Evolutionary conservation across 352 stramenopile genomes (phyloP).

Genomic region (Phytophthora foliorum): DNA sequence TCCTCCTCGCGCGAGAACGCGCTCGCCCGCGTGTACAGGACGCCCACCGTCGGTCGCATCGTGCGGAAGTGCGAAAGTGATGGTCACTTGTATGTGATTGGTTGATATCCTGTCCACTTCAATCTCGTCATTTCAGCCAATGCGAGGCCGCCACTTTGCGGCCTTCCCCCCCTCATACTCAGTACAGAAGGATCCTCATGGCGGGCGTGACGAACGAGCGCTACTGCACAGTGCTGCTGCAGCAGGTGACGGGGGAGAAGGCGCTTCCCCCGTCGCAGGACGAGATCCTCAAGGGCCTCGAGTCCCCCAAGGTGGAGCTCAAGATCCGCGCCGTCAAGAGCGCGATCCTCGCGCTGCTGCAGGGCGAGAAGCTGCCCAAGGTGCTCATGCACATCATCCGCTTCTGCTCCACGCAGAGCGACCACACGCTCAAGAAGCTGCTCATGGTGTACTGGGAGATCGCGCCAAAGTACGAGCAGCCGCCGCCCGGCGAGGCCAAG

Average conservation of each 20-base stretch:
- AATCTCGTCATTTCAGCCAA: conserved; percentile 37
- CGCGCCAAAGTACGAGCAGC: conserved; percentile 97
- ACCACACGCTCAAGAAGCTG: conserved; percentile 99
- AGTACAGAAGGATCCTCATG: conserved; percentile 45
- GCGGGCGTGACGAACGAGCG: conserved; percentile 86
- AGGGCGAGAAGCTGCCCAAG: conserved; percentile 98
- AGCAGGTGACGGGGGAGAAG: conserved; percentile 72
- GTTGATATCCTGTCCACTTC: conserved; percentile 16
- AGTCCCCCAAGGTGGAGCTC: conserved; percentile 95
- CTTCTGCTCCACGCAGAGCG: conserved; percentile 99
- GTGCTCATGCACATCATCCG: conserved; percentile 99
- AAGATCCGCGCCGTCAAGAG: conserved; percentile 99
- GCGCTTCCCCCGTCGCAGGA: conserved; percentile 88
- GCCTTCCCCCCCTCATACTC: conserved; percentile 20
- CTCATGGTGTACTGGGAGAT: conserved; percentile 99
- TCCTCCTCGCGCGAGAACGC: conserved; percentile 60
- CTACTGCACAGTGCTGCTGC: conserved; percentile 89
- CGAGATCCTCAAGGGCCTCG: conserved; percentile 98
- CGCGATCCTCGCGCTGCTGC: conserved; percentile 98
- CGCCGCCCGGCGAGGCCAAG: conserved; percentile 37
- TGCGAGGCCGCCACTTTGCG: conserved; percentile 17
- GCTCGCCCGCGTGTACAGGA: conserved; percentile 69
- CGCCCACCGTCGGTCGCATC: conserved; percentile 50
- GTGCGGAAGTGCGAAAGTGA: conserved; percentile 9
- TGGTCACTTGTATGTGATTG: conserved; percentile 5